Evolutionary conservation across 305 asterid species (phyloP).

Genomic region (Caryopteris hybrid): DNA sequence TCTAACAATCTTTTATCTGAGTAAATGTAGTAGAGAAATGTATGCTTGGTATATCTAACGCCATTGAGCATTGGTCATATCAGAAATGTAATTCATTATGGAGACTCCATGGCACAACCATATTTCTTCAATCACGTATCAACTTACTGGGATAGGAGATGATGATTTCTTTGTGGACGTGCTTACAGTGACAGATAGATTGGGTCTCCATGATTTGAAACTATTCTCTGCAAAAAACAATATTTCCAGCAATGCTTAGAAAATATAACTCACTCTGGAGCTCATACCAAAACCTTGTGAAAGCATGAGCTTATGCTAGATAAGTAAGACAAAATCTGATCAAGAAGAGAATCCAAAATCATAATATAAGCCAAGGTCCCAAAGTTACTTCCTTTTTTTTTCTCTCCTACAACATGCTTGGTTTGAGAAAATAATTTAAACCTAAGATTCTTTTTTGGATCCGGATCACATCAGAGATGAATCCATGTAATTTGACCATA

Average conservation of each 20-base stretch:
- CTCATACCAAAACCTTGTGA: not conserved
- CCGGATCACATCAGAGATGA: not conserved
- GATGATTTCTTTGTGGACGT: slow-evolving; percentile 20
- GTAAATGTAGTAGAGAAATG: not conserved
- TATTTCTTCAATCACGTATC: not conserved
- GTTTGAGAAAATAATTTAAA: no score
- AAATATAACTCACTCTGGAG: not conserved
- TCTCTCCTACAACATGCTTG: not conserved
- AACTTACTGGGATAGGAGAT: slow-evolving; percentile 26
- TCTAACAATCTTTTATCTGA: not conserved
- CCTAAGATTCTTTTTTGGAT: not conserved
- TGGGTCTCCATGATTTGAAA: slow-evolving; percentile 38
- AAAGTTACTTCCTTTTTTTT: not conserved
- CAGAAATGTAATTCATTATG: not conserved
- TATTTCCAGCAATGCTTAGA: not conserved
- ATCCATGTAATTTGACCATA: not conserved
- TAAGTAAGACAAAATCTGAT: no score
- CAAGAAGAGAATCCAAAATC: not conserved
- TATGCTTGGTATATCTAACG: not conserved
- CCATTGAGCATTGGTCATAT: not conserved
- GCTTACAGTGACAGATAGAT: slow-evolving; percentile 13
- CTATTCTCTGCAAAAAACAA: slow-evolving; percentile 30
- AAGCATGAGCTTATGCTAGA: not conserved
- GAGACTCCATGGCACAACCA: not conserved
- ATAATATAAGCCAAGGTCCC: not conserved